Percentiles rank a stretch among this genome's conserved stretches.
phyloP scores from a whole-genome alignment of 2,329 filamentous ascomycete species.

The Aspergillus bombycis region DNA sequence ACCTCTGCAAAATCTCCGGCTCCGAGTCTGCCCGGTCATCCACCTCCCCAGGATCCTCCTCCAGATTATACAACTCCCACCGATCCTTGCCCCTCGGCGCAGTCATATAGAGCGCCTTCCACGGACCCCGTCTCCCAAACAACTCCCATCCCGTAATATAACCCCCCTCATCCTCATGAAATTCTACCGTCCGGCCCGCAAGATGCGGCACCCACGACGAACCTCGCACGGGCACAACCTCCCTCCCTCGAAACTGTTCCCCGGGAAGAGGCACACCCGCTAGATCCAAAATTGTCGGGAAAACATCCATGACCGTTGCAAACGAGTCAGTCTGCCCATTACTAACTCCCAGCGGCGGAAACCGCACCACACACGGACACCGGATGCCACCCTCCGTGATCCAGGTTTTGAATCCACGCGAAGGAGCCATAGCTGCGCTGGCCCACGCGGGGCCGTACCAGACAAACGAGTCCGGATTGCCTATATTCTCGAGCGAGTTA shows the following conservation, averaged over 20 bases:
- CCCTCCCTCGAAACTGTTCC: constrained; percentile 54
- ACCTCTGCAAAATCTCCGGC: constrained; percentile 49
- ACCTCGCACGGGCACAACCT: constrained; percentile 57
- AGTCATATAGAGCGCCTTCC: constrained; percentile 62
- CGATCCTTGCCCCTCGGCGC: constrained; percentile 58
- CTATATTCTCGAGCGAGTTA: constrained; percentile 62
- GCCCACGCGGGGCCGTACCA: constrained; percentile 65
- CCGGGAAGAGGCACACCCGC: constrained; percentile 54
- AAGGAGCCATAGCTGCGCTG: constrained; percentile 56
- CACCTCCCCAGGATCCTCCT: constrained; percentile 55
- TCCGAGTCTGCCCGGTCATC: constrained; percentile 48
- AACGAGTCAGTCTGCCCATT: constrained; percentile 51
- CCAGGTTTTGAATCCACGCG: constrained; percentile 53
- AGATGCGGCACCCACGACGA: constrained; percentile 36
- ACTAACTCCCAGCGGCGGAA: constrained; percentile 33
- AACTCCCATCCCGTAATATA: constrained; percentile 62
- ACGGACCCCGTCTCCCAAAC: constrained; percentile 57
- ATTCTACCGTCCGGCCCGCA: constrained; percentile 44
- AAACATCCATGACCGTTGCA: constrained; percentile 57
- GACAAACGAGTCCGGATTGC: constrained; percentile 59
- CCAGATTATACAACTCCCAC: constrained; percentile 62
- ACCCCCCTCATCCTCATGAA: constrained; percentile 53
- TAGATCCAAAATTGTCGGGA: constrained; percentile 49
- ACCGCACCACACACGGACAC: constrained; percentile 55
- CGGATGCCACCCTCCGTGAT: constrained; percentile 56